phyloP scores from a whole-genome alignment of 2,329 filamentous ascomycete species.

The Apiospora aurea region DNA sequence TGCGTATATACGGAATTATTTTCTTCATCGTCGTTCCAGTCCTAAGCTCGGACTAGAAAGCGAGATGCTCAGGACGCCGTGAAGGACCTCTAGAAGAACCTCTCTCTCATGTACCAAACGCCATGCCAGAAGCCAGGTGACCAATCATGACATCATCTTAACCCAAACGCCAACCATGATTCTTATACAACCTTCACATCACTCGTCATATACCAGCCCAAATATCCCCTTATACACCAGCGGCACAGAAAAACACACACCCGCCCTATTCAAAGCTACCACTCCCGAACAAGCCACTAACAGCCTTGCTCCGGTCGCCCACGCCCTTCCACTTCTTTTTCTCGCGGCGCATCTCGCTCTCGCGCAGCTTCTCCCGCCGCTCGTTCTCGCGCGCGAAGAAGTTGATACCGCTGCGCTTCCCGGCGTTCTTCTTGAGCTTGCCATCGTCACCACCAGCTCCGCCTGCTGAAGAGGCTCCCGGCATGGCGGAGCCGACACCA shows the following conservation, averaged over 20 bases:
- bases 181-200: background rate
- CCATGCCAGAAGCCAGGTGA: constrained; percentile 12
- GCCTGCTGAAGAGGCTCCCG: constrained; percentile 27
- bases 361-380: constrained; percentile 59
- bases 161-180: background rate
- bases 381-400: constrained; percentile 68
- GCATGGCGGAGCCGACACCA: background rate
- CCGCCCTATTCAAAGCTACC: constrained; percentile 59
- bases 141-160: background rate
- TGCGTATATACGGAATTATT: background rate
- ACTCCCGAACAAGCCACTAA: constrained; percentile 64
- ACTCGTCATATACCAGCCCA: background rate
- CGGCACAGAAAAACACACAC: background rate
- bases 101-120: background rate
- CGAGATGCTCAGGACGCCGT: background rate
- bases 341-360: constrained; percentile 65
- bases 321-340: constrained; percentile 64
- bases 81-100: background rate
- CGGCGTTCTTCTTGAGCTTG: constrained; percentile 66
- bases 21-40: background rate
- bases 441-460: constrained; percentile 49
- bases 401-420: constrained; percentile 67
- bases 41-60: background rate
- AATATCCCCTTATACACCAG: background rate
- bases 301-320: constrained; percentile 61